These are phyloP conservation scores for Vachellia collinsii DNA, from an alignment of 306 rosid species.

Conservation along the genomic window DNA sequence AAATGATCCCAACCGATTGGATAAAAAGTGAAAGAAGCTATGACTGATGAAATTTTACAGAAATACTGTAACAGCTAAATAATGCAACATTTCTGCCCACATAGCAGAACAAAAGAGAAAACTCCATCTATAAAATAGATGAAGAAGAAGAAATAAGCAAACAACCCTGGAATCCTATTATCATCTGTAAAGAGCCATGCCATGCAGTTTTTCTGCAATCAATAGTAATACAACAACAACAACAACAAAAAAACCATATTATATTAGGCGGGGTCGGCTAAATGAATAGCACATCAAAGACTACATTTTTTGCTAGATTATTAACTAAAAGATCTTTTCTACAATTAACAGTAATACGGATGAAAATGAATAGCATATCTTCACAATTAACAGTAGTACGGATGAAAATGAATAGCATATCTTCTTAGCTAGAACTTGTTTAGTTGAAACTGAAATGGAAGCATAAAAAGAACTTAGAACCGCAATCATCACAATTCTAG, in stretches of 20 bases:
- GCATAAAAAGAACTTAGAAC: conserved; percentile 2
- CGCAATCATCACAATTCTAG: conserved; percentile 3
- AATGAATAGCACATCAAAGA: too few relatives aligned
- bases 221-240: neutral
- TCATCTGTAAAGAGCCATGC: conserved; percentile 18
- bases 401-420: conserved; percentile 10
- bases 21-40: conserved; percentile 9
- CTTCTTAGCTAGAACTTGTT: conserved; percentile 1
- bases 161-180: neutral
- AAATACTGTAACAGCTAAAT: neutral
- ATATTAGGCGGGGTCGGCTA: too few relatives aligned
- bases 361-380: conserved; percentile 15
- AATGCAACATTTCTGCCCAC: conserved; percentile 1
- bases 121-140: neutral
- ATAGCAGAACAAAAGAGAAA: conserved; percentile 14
- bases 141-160: neutral
- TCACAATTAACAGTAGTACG: neutral
- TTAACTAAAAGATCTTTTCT: too few relatives aligned
- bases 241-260: too few relatives aligned
- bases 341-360: neutral
- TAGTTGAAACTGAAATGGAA: neutral
- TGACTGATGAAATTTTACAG: neutral
- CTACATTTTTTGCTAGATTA: too few relatives aligned
- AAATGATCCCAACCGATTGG: neutral
- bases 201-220: conserved; percentile 7